Conservation (phyloP, 306 rosid species). For the Geum urbanum region DNA sequence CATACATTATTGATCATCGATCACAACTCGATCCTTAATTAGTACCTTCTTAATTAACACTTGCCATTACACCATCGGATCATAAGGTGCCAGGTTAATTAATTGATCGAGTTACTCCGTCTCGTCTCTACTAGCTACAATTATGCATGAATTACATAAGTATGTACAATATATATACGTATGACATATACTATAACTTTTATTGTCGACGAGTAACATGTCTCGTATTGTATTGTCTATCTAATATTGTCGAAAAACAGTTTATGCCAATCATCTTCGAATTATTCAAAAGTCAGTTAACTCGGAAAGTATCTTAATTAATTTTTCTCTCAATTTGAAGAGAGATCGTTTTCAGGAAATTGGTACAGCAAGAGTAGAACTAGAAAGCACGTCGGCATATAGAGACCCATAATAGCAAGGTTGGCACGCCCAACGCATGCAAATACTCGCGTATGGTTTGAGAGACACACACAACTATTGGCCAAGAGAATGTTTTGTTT, state of each 20-base stretch:
- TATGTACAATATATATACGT: too few species aligned
- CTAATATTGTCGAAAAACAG: too few species aligned
- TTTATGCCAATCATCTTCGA: too few species aligned
- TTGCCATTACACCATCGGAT: not conserved
- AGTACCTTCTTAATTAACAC: not conserved
- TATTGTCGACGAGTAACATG: too few species aligned
- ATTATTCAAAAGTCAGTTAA: too few species aligned
- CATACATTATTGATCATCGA: not conserved
- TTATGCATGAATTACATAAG: too few species aligned
- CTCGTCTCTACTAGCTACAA: not conserved
- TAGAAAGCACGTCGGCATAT: slow-evolving; percentile 11
- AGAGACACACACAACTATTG: slow-evolving; percentile 21
- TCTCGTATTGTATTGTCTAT: too few species aligned
- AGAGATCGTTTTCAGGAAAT: not conserved
- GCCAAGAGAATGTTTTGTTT: slow-evolving; percentile 16
- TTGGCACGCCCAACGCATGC: slow-evolving; percentile 51
- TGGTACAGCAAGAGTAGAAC: not conserved
- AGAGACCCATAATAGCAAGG: slow-evolving; percentile 35
- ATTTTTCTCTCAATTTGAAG: too few species aligned
- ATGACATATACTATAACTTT: too few species aligned
- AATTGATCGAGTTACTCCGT: not conserved
- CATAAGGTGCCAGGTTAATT: not conserved
- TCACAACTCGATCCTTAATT: not conserved
- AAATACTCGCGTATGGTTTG: slow-evolving; percentile 13
- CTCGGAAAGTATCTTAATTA: too few species aligned